Evolutionary conservation across 805 yeast species (phyloP), one percentile per base, ranked within the genome.

Genomic region (Hanseniaspora taiwanica): DNA sequence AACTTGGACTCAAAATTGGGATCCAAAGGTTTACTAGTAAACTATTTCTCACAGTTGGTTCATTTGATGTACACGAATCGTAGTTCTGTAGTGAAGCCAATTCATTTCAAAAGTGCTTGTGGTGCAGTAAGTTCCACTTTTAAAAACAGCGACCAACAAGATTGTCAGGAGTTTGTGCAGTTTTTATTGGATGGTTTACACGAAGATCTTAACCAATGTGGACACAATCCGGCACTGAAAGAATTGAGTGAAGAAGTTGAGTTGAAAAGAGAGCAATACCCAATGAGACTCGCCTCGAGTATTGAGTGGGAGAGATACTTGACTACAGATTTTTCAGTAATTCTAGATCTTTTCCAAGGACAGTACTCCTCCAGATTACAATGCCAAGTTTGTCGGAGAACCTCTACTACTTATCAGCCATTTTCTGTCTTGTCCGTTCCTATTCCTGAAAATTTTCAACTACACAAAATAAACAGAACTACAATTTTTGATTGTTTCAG

Each of bases 221-320:
- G 84, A 5, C 65, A 62, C 18, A 71, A 68, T 35, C 69, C 71
- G 2, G 66, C 75, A 29, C 52, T 65, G 27, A 68, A 72, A 13
- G 85, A 77, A 47, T 68, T 81, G 44, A 72, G 78, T 12, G 76
- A 73, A 38, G 77, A 72, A 39, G 91, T 86, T 46, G 96, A 86
- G 53, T 64, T 65, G 27, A 62, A 69, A 13, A 65, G 96, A 35
- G 97, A 87, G 53, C 59, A 60, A 21, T 59, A 84, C 51, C 81
- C 93, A 0, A 68, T 85, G 2, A 67, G 95, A 42, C 65, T 81
- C 20, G 96, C 94, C 0, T 78, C 94, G 0, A 73, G 91, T 0
- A 74, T 85, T 38, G 96, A 87, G 55, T 87, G 97, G 97, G 94
- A 83, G 52, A 64, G 93, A 42, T 85, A 85, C 54, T 62, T 84